Evolutionary conservation across 2,329 filamentous ascomycete genomes (phyloP), one percentile per base, ranked within the genome.

Genomic region (Diaporthe vaccinii): DNA sequence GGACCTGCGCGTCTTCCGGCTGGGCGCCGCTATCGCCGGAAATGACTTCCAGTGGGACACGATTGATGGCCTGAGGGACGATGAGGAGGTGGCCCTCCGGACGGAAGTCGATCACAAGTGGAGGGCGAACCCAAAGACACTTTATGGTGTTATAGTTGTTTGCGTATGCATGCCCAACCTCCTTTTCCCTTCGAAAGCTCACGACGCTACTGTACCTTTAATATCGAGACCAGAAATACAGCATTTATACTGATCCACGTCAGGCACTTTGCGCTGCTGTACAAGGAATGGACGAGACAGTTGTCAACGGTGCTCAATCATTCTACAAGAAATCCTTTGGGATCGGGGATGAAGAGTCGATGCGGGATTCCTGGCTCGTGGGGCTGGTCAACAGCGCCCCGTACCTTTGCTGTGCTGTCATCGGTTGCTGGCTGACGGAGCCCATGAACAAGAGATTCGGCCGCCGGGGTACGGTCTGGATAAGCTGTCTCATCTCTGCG

Each of bases 361-460:
- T 88, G 69, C 79, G 83, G 73, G 84, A 86, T 77, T 86, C 84
- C 69, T 92, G 92, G 91, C 84, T 93, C 3, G 81, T 90, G 12
- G 74, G 76, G 7, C 20, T 93, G 9, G 85, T 89, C 51, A 94
- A 94, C 80, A 87, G 84, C 59, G 88, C 88, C 0, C 90, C 90
- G 0, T 92, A 93, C 78, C 87, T 94, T 31, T 91, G 91, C 83
- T 94, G 91, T 78, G 91, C 92, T 4, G 83, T 94, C 58, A 82
- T 93, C 65, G 92, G 93, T 28, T 95, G 93, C 83, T 95, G 93
- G 93, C 85, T 93, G 62, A 94, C 92, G 0, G 91, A 92, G 51
- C 93, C 93, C 1, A 88, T 95, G 82, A 95, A 95, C 83, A 89
- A 91, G 73, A 85, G 81, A 76, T 92, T 95, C 77, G 94, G 93